Conservation (phyloP, 805 yeast genomes). For the Lipomyces orientalis region DNA sequence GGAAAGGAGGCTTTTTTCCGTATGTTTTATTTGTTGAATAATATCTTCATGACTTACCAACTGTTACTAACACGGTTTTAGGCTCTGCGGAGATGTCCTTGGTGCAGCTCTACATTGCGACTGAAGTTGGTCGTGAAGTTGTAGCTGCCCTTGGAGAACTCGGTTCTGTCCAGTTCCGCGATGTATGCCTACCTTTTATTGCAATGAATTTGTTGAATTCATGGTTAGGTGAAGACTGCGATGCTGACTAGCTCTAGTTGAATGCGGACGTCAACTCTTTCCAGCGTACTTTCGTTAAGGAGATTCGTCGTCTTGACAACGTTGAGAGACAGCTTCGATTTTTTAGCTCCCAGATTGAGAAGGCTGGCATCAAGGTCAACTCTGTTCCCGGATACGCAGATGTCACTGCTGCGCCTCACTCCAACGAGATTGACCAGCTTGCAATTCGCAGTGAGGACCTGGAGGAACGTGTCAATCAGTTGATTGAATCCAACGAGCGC, state of each 20-base stretch:
- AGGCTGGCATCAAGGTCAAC: conserved; percentile 42
- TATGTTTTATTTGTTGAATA: conserved; percentile 19
- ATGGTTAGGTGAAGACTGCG: neutral
- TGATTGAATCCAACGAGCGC: conserved; percentile 70
- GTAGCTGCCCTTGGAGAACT: conserved; percentile 86
- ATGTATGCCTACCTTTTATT: conserved; percentile 44
- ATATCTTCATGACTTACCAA: neutral
- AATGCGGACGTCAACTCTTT: conserved; percentile 80
- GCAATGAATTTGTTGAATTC: neutral
- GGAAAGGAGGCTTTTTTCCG: conserved; percentile 42
- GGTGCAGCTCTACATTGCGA: conserved; percentile 87
- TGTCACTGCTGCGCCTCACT: conserved; percentile 49
- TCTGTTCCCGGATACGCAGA: conserved; percentile 51
- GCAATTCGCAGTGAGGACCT: conserved; percentile 65
- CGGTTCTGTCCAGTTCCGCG: conserved; percentile 87
- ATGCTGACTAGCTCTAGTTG: conserved; percentile 44
- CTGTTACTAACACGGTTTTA: conserved; percentile 3
- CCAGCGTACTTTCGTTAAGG: conserved; percentile 90
- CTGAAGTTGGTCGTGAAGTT: conserved; percentile 85
- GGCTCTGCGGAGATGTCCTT: conserved; percentile 97
- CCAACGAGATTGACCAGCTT: conserved; percentile 74
- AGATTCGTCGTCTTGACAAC: conserved; percentile 81
- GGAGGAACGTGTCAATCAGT: conserved; percentile 75
- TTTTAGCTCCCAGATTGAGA: conserved; percentile 44
- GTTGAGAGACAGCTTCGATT: conserved; percentile 80